Evolutionary conservation across 2,329 filamentous ascomycete genomes (phyloP).

Genomic region (Sporothrix brunneoviolacea): DNA sequence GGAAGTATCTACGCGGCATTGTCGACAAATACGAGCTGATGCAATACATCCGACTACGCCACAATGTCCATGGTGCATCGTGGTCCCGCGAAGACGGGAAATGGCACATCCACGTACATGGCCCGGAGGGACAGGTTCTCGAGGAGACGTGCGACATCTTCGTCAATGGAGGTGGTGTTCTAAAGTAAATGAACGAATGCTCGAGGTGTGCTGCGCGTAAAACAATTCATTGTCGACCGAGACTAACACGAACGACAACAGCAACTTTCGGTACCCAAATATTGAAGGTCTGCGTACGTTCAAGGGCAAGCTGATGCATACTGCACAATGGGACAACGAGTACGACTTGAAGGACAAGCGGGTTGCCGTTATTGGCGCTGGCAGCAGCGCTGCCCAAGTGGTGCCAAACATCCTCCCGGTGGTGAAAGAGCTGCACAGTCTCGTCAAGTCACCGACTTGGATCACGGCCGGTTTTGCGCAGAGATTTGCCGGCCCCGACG

Average conservation of each 20-base stretch:
- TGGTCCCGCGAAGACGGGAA: background rate
- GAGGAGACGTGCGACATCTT: constrained; percentile 37
- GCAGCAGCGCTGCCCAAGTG: background rate
- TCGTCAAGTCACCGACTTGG: constrained; percentile 9
- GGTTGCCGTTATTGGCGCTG: constrained; percentile 9
- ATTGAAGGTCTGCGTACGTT: constrained; percentile 14
- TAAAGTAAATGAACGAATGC: constrained; percentile 28
- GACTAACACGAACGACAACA: constrained; percentile 27
- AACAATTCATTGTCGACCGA: too few species aligned
- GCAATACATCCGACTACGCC: constrained; percentile 1
- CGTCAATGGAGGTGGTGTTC: constrained; percentile 32
- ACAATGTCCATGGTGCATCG: background rate
- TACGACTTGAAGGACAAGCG: constrained; percentile 1
- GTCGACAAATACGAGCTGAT: constrained; percentile 16
- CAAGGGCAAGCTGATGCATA: constrained; percentile 15
- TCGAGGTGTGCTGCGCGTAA: too few species aligned
- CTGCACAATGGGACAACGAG: constrained; percentile 21
- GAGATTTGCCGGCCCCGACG: background rate
- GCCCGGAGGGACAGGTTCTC: background rate
- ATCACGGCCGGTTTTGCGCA: constrained; percentile 9
- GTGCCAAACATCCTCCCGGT: constrained; percentile 10
- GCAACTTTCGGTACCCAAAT: constrained; percentile 41
- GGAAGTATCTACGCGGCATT: constrained; percentile 26
- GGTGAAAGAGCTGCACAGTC: constrained; percentile 1
- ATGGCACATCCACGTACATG: constrained; percentile 1